These are phyloP conservation scores for Kluyveromyces aestuarii DNA, from an alignment of 805 yeast genomes.

Conservation along the genomic window DNA sequence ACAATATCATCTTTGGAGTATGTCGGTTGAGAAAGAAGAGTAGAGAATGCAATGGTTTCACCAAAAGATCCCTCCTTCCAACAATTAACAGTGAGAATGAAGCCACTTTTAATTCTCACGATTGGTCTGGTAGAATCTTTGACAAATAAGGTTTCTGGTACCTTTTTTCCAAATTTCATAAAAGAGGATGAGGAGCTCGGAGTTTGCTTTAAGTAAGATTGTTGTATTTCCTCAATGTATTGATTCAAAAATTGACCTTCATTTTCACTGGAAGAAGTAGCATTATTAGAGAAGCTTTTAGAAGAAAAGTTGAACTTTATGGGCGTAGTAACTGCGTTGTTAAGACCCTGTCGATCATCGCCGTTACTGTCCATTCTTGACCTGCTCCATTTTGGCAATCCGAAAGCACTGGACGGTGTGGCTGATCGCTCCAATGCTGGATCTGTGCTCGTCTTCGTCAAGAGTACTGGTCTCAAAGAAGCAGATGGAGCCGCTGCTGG, in stretches of 20 bases:
- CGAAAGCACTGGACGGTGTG: conserved; percentile 1
- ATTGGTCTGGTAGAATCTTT: conserved; percentile 21
- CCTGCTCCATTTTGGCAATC: background rate
- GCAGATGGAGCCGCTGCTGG: conserved; percentile 8
- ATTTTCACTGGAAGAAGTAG: background rate
- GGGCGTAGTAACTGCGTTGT: background rate
- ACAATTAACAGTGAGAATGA: conserved; percentile 19
- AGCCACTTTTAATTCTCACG: conserved; percentile 18
- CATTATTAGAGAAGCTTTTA: background rate
- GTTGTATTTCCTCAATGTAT: conserved; percentile 18
- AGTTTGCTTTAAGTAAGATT: conserved; percentile 16
- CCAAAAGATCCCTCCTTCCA: conserved; percentile 27
- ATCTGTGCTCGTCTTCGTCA: background rate
- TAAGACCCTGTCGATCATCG: background rate
- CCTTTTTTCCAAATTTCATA: conserved; percentile 17
- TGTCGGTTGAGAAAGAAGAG: conserved; percentile 21
- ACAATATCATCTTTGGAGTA: conserved; percentile 3
- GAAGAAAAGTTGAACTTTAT: conserved; percentile 1
- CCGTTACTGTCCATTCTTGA: background rate
- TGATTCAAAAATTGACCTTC: conserved; percentile 17
- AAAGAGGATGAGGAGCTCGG: conserved; percentile 19
- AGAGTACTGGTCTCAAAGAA: background rate
- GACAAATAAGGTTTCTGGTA: conserved; percentile 19
- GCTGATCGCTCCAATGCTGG: conserved; percentile 1
- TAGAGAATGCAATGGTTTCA: conserved; percentile 24